These are phyloP conservation scores for Carex arenaria DNA, from an alignment of 202 grass and related monocot genomes.

Conservation along the genomic window DNA sequence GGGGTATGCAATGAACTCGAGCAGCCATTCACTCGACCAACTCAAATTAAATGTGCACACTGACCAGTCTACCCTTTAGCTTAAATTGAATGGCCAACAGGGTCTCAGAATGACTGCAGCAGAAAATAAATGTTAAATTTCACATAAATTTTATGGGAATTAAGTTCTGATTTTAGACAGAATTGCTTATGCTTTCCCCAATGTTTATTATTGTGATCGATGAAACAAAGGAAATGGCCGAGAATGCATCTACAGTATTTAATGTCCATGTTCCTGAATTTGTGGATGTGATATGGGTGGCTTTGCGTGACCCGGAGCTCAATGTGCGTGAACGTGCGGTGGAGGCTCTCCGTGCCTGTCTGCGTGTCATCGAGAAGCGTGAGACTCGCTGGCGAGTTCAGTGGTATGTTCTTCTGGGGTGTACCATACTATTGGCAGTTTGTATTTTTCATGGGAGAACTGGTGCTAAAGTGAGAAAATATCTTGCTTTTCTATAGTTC, in stretches of 20 bases:
- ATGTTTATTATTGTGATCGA: conserved; percentile 6
- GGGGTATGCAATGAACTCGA: neutral
- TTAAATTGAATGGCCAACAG: neutral
- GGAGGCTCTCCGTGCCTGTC: conserved; percentile 89
- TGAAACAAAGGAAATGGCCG: conserved; percentile 79
- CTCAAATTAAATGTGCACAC: neutral
- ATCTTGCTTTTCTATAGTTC: neutral
- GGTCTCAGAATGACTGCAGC: neutral
- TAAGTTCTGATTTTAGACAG: neutral
- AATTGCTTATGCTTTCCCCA: neutral
- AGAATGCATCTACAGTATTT: conserved; percentile 96
- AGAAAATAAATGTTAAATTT: neutral
- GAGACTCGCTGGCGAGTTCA: conserved; percentile 99
- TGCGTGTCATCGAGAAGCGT: conserved; percentile 94
- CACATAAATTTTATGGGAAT: conserved; percentile 9
- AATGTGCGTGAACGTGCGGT: conserved; percentile 83
- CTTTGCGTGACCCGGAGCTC: conserved; percentile 75
- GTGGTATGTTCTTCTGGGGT: conserved; percentile 44
- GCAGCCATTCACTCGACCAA: neutral
- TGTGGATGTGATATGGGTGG: conserved; percentile 98
- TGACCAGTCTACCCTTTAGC: neutral
- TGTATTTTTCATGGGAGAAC: neutral
- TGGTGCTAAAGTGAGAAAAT: neutral
- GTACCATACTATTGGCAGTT: neutral
- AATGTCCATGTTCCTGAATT: conserved; percentile 99